phyloP scores from a whole-genome alignment of 768 basidiomycete species.

The Gymnopilus dilepis region DNA sequence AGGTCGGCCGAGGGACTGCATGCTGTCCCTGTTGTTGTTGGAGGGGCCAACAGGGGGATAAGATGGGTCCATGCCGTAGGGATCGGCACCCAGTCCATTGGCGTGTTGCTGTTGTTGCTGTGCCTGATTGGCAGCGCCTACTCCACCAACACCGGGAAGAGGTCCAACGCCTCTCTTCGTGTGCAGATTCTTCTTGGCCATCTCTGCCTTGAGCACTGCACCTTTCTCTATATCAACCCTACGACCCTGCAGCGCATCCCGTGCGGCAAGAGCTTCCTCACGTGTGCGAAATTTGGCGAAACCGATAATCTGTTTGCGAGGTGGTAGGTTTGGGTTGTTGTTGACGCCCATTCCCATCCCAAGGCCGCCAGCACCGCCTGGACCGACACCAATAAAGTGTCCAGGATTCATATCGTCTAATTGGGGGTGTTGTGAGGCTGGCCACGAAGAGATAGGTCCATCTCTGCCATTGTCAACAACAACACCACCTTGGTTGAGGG shows the following conservation, averaged over 20 bases:
- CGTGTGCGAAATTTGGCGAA: conserved; percentile 95
- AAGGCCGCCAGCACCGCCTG: conserved; percentile 9
- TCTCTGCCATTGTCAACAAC: conserved; percentile 82
- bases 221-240: conserved; percentile 94
- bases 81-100: conserved; percentile 20
- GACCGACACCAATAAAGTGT: conserved; percentile 33
- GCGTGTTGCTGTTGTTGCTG: conserved; percentile 16
- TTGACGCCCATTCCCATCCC: conserved; percentile 3
- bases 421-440: conserved; percentile 38
- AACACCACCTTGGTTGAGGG: conserved; percentile 81
- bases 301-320: conserved; percentile 96
- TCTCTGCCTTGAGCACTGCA: conserved; percentile 93
- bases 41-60: background rate
- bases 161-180: conserved; percentile 91
- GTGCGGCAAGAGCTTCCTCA: conserved; percentile 84
- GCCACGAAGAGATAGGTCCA: conserved; percentile 75
- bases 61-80: conserved; percentile 22
- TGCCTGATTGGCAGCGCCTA: conserved; percentile 13
- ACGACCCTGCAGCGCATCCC: conserved; percentile 87
- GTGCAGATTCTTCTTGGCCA: conserved; percentile 99
- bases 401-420: conserved; percentile 36
- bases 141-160: conserved; percentile 39
- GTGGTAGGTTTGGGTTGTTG: conserved; percentile 48
- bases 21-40: conserved; percentile 14
- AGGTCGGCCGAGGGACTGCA: conserved; percentile 10